A percentile compares a stretch with the other conserved stretches of the same genome.
phyloP scores from a whole-genome alignment of 352 stramenopile genomes.

The Phytopythium cucurbitacearum region DNA sequence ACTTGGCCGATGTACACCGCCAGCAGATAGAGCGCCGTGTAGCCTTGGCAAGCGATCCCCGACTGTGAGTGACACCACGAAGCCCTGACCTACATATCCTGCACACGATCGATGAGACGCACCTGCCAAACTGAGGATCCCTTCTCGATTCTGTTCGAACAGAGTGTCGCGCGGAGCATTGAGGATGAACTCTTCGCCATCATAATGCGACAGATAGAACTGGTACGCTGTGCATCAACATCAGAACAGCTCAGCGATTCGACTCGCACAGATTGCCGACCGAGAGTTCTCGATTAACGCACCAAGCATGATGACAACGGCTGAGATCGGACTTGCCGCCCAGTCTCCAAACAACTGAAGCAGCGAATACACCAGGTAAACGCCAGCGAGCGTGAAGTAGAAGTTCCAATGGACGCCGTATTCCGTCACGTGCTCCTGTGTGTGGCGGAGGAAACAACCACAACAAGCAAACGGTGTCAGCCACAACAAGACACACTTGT shows the following conservation, averaged over 20 bases:
- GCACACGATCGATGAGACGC: neutral
- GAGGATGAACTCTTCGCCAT: conserved; percentile 75
- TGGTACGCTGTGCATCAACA: conserved; percentile 56
- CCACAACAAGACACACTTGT: neutral
- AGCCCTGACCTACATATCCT: neutral
- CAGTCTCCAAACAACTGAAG: conserved; percentile 48
- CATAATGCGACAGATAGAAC: conserved; percentile 70
- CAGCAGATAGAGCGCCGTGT: conserved; percentile 88
- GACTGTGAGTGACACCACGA: neutral
- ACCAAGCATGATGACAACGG: conserved; percentile 41
- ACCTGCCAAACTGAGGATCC: conserved; percentile 89
- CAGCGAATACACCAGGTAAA: conserved; percentile 69
- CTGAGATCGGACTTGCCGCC: conserved; percentile 34
- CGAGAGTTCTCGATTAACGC: conserved; percentile 1
- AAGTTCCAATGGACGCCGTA: conserved; percentile 99
- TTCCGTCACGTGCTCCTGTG: conserved; percentile 94
- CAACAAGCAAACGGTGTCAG: neutral
- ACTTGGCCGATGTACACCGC: conserved; percentile 52
- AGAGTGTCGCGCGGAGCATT: conserved; percentile 66
- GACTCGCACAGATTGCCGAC: neutral
- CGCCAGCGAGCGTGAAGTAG: conserved; percentile 94
- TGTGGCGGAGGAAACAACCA: conserved; percentile 1
- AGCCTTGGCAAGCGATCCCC: conserved; percentile 54
- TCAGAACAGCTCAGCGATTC: conserved; percentile 8
- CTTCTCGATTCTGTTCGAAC: conserved; percentile 94